These are phyloP conservation scores for Aspergillus indologenus DNA, from an alignment of 495 filamentous ascomycete species.

Conservation along the genomic window DNA sequence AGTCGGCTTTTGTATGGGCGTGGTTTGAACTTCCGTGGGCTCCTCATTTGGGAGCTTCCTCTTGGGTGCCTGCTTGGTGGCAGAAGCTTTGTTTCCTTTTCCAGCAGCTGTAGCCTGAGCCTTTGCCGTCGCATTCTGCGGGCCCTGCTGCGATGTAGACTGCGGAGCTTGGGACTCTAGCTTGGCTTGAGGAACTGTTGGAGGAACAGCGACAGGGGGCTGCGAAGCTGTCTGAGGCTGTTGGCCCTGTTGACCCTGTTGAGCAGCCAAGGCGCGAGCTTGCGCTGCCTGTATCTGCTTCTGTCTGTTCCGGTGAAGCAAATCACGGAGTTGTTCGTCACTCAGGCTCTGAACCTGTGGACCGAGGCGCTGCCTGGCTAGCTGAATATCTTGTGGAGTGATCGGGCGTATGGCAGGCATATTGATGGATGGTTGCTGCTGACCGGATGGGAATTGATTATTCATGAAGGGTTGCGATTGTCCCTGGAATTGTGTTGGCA, in stretches of 20 bases:
- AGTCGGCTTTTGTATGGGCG: slow-evolving; percentile 32
- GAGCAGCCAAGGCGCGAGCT: slow-evolving; percentile 26
- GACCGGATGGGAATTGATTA: slow-evolving; percentile 28
- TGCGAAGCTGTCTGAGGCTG: slow-evolving; percentile 36
- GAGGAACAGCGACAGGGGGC: slow-evolving; percentile 28
- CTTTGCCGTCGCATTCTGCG: slow-evolving; percentile 22
- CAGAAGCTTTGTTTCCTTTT: slow-evolving; percentile 28
- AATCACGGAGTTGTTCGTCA: slow-evolving; percentile 54
- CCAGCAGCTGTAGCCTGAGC: slow-evolving; percentile 21
- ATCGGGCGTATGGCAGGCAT: slow-evolving; percentile 37
- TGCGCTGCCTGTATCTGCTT: slow-evolving; percentile 36
- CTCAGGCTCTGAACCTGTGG: slow-evolving; percentile 35
- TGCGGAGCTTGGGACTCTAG: slow-evolving; percentile 18
- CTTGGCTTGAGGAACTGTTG: slow-evolving; percentile 24
- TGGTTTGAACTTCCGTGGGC: slow-evolving; percentile 50
- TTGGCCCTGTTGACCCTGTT: slow-evolving; percentile 36
- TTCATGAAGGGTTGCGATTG: slow-evolving; percentile 36
- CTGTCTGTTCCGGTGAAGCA: slow-evolving; percentile 38
- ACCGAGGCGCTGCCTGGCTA: slow-evolving; percentile 40
- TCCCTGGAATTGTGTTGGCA: slow-evolving; percentile 26
- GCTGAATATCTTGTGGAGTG: slow-evolving; percentile 45
- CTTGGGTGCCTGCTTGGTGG: slow-evolving; percentile 37
- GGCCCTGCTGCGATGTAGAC: slow-evolving; percentile 2
- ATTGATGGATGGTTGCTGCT: slow-evolving; percentile 25
- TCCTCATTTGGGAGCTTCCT: slow-evolving; percentile 67